phyloP scores from a whole-genome alignment of 441 rosid species.

The Gossypium schwendimanii region DNA sequence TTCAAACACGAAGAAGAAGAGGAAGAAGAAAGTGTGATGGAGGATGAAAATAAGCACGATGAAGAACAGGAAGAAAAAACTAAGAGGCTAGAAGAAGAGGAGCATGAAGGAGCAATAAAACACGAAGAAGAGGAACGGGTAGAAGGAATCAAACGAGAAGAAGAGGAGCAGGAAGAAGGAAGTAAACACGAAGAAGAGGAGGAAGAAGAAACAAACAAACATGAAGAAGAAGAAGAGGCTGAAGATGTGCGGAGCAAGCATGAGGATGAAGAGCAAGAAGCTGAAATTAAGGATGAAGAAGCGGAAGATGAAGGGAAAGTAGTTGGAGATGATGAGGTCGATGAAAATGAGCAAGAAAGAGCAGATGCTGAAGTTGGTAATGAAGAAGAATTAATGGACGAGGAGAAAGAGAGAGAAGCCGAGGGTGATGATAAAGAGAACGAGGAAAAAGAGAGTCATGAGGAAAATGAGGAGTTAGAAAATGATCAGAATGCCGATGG shows the following conservation, averaged over 20 bases:
- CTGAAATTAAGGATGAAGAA: slow-evolving; percentile 30
- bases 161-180: slow-evolving; percentile 20
- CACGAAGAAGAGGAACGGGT: slow-evolving; percentile 22
- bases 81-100: slow-evolving; percentile 34
- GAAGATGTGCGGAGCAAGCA: slow-evolving; percentile 26
- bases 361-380: slow-evolving; percentile 34
- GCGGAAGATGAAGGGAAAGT: slow-evolving; percentile 31
- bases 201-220: slow-evolving; percentile 34
- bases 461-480: slow-evolving; percentile 28
- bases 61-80: slow-evolving; percentile 34
- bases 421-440: slow-evolving; percentile 22
- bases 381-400: slow-evolving; percentile 48
- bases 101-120: slow-evolving; percentile 14
- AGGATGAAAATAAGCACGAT: slow-evolving; percentile 27
- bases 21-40: slow-evolving; percentile 32
- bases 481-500: slow-evolving; percentile 42
- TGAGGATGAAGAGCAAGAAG: slow-evolving; percentile 37
- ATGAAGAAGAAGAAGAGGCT: slow-evolving; percentile 29
- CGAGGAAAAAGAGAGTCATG: slow-evolving; percentile 21
- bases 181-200: slow-evolving; percentile 24
- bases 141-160: slow-evolving; percentile 24
- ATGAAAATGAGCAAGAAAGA: slow-evolving; percentile 47
- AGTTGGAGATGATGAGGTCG: slow-evolving; percentile 42
- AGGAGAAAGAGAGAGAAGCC: slow-evolving; percentile 43
- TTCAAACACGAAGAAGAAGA: slow-evolving; percentile 37